Conservation (phyloP, 2,329 filamentous ascomycete species). For the Neonectria neomacrospora region DNA sequence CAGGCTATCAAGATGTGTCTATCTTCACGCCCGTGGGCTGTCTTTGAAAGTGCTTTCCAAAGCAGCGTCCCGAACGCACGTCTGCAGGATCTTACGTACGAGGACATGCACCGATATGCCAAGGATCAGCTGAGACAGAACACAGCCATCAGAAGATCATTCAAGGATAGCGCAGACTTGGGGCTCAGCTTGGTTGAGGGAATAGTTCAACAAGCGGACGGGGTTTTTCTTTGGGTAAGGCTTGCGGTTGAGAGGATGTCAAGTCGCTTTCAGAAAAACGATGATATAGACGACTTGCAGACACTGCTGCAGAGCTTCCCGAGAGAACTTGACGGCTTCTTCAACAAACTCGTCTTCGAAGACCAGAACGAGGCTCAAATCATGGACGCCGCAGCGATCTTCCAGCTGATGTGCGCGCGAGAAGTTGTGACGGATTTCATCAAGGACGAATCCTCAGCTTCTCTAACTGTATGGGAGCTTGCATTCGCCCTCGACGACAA, state of each 20-base stretch:
- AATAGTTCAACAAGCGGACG: slow-evolving; percentile 42
- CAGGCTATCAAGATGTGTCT: slow-evolving; percentile 47
- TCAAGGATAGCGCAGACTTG: slow-evolving; percentile 21
- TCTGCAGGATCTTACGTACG: slow-evolving; percentile 43
- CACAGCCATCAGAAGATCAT: slow-evolving; percentile 20
- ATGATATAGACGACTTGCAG: slow-evolving; percentile 16
- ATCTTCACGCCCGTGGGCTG: slow-evolving; percentile 47
- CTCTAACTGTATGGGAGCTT: slow-evolving; percentile 49
- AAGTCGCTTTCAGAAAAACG: slow-evolving; percentile 20
- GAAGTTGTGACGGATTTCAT: slow-evolving; percentile 49
- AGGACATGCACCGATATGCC: slow-evolving; percentile 45
- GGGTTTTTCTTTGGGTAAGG: slow-evolving; percentile 50
- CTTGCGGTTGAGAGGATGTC: slow-evolving; percentile 47
- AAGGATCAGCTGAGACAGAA: slow-evolving; percentile 35
- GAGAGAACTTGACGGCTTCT: slow-evolving; percentile 44
- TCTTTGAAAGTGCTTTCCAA: slow-evolving; percentile 43
- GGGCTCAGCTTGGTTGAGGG: slow-evolving; percentile 25
- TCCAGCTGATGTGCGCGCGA: slow-evolving; percentile 46
- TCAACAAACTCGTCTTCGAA: slow-evolving; percentile 46
- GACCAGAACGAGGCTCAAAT: slow-evolving; percentile 36
- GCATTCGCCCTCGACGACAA: slow-evolving; percentile 42
- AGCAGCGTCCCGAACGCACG: slow-evolving; percentile 40
- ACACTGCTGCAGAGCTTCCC: slow-evolving; percentile 36
- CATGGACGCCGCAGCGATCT: slow-evolving; percentile 41
- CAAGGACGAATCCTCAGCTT: slow-evolving; percentile 46